A percentile compares a stretch with the other conserved stretches of the same genome.
phyloP scores from a whole-genome alignment of 2,329 filamentous ascomycete species.

The Alternaria sp. region DNA sequence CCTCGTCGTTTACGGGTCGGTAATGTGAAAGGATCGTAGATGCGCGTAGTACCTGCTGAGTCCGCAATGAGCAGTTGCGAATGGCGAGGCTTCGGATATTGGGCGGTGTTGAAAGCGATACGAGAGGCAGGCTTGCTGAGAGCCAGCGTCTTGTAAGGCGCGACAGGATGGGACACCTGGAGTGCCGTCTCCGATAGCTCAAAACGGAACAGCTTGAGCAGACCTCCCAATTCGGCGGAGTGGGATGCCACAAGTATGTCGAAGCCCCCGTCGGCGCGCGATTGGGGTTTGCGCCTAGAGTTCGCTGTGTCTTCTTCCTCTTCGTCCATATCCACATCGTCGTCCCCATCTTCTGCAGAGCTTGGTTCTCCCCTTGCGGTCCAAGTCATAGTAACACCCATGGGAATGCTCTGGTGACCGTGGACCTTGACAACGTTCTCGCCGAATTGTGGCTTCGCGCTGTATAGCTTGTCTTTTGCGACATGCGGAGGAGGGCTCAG shows the following conservation, averaged over 20 bases:
- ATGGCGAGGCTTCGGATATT: slow-evolving; percentile 60
- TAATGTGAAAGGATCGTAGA: slow-evolving; percentile 61
- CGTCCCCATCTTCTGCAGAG: slow-evolving; percentile 24
- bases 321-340: slow-evolving; percentile 47
- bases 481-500: slow-evolving; percentile 58
- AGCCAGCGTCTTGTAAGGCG: slow-evolving; percentile 55
- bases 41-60: slow-evolving; percentile 60
- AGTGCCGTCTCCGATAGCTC: slow-evolving; percentile 44
- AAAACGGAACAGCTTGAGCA: slow-evolving; percentile 52
- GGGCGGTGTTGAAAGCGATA: slow-evolving; percentile 61
- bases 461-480: slow-evolving; percentile 33
- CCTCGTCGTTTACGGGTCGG: slow-evolving; percentile 27
- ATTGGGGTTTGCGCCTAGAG: slow-evolving; percentile 23
- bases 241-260: slow-evolving; percentile 52
- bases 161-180: slow-evolving; percentile 45
- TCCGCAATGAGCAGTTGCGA: slow-evolving; percentile 63
- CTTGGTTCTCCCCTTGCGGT: slow-evolving; percentile 43
- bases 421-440: slow-evolving; percentile 58
- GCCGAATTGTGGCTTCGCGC: slow-evolving; percentile 40
- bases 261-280: slow-evolving; percentile 36
- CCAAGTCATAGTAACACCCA: slow-evolving; percentile 61
- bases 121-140: slow-evolving; percentile 58
- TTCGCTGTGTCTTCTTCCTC: slow-evolving; percentile 28
- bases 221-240: slow-evolving; percentile 48
- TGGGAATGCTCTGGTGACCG: slow-evolving; percentile 59